A percentile compares a stretch with the other conserved stretches of the same genome.
Evolutionary conservation across 805 yeast species (phyloP).

Genomic region (Phaffomyces antillensis): DNA sequence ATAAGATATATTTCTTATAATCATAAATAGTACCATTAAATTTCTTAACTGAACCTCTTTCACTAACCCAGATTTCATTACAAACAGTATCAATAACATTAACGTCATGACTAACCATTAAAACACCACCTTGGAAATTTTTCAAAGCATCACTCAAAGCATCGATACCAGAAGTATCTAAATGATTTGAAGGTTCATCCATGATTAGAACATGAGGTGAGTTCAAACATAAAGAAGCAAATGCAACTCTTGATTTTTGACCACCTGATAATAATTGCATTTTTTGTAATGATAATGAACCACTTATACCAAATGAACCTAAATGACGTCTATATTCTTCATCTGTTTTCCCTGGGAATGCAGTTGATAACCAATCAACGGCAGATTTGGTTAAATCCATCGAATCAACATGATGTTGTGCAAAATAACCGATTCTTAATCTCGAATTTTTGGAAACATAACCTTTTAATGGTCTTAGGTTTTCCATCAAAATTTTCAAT

Average conservation of each 20-base stretch:
- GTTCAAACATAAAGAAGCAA: constrained; percentile 85
- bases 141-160: constrained; percentile 87
- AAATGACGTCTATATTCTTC: constrained; percentile 95
- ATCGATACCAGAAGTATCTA: constrained; percentile 97
- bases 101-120: constrained; percentile 98
- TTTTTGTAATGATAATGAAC: constrained; percentile 85
- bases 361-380: constrained; percentile 87
- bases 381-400: constrained; percentile 85
- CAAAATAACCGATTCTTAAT: constrained; percentile 90
- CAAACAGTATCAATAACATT: constrained; percentile 82
- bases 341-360: constrained; percentile 88
- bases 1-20: constrained; percentile 82
- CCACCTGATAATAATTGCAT: constrained; percentile 92
- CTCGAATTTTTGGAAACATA: constrained; percentile 74
- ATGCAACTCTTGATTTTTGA: constrained; percentile 96
- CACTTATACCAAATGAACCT: constrained; percentile 96
- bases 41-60: constrained; percentile 69
- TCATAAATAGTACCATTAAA: constrained; percentile 79
- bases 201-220: constrained; percentile 87
- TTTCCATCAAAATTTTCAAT: constrained; percentile 78
- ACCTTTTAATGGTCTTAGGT: constrained; percentile 68
- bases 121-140: constrained; percentile 88
- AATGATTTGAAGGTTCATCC: constrained; percentile 97
- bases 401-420: constrained; percentile 98
- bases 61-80: constrained; percentile 94